Evolutionary conservation across 202 grass and related monocot species (phyloP).

Genomic region (Tripidium arundinaceum): DNA sequence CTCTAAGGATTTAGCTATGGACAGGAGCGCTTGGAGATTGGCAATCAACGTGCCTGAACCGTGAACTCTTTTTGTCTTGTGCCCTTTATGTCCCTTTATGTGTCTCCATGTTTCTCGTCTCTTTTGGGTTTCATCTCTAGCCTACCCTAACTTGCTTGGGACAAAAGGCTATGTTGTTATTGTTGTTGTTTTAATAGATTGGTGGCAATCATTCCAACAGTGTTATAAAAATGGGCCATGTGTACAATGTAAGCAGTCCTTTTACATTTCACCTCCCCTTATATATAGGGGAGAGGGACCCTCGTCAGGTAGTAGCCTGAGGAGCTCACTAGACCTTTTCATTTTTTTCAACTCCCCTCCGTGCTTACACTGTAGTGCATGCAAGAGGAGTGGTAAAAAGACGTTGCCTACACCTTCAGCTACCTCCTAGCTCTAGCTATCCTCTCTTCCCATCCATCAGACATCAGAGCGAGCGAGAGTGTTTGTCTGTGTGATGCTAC

Average conservation of each 20-base stretch:
- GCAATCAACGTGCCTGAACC: too few species aligned
- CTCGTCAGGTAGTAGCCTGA: not conserved
- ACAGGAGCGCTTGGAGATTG: too few species aligned
- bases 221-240: too few species aligned
- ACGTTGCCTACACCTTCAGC: constrained; percentile 30
- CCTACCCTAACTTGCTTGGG: too few species aligned
- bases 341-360: constrained; percentile 29
- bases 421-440: constrained; percentile 14
- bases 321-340: constrained; percentile 16
- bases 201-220: too few species aligned
- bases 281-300: constrained; percentile 54
- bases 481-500: not conserved
- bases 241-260: constrained; percentile 37
- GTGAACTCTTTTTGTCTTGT: too few species aligned
- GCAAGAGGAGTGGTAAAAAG: constrained; percentile 45
- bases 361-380: constrained; percentile 49
- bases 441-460: not conserved
- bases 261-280: constrained; percentile 45
- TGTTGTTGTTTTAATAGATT: too few species aligned
- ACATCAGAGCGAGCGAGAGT: constrained; percentile 3
- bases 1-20: too few species aligned
- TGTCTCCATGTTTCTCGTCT: too few species aligned
- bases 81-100: too few species aligned
- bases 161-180: too few species aligned
- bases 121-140: too few species aligned